phyloP scores from a whole-genome alignment of 78 protist genomes.

The Creolimax fragrantissima region DNA sequence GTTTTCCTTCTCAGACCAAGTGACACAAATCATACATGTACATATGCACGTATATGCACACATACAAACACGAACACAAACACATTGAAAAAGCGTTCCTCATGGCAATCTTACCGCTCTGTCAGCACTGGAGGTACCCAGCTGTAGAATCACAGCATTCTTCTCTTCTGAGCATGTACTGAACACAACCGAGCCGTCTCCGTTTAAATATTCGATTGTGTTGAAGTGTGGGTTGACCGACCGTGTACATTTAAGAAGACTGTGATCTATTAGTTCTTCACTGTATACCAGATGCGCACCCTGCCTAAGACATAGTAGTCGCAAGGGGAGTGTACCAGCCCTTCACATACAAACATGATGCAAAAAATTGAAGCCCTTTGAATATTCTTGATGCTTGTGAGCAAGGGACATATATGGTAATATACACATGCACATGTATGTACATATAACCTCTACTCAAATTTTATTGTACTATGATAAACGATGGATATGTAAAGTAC shows the following conservation, averaged over 20 bases:
- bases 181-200: background rate
- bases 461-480: background rate
- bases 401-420: background rate
- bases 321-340: conserved; percentile 37
- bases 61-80: background rate
- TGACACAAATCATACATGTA: too few relatives aligned
- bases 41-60: background rate
- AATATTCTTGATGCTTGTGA: background rate
- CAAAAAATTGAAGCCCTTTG: background rate
- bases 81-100: background rate
- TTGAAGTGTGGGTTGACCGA: background rate
- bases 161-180: conserved; percentile 6
- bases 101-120: background rate
- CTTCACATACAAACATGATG: background rate
- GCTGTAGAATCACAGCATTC: conserved; percentile 8
- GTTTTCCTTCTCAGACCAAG: too few relatives aligned
- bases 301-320: conserved; percentile 44
- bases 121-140: conserved; percentile 10
- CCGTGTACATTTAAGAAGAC: conserved; percentile 4
- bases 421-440: too few relatives aligned
- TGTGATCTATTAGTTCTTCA: conserved; percentile 52
- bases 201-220: conserved; percentile 1
- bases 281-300: conserved; percentile 64
- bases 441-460: too few relatives aligned
- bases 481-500: background rate